Base-by-base conservation (phyloP, 257 asterid genomes). In the Lycium barbarum region DNA sequence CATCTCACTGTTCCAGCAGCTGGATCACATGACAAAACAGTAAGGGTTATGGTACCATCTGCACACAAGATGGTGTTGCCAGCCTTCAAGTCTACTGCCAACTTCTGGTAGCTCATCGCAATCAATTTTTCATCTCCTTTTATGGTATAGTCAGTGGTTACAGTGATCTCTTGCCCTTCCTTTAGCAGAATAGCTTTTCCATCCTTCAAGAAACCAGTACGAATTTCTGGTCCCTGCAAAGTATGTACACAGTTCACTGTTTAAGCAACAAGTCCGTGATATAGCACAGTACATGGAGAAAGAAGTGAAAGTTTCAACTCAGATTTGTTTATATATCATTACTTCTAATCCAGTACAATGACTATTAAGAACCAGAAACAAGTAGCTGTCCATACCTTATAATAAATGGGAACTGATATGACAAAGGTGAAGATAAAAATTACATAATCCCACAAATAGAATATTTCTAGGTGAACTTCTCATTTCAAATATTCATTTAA, bases 211-310 rank as follows among this genome's bases (percentile, higher is more conserved):
- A 94, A 93, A 84, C 97, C 98, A 22, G 98, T 93, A 85, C 98
- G 92, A 78, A 93, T 94, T 90, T 94, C 98, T 49, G 98, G 98
- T 1, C 98, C 97, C 97, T 94, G 88, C 74, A 83, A 53, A 74
- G 79, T 81, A 87, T 61, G 74, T 38, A 58, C n/a, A 18, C 55
- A 66, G 54, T 67, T 79, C 20, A 87, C 33, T 62, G 74, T 62
- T 65, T 65, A 33, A 65, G 72, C 72, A 65, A 65, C 43, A 26
- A 65, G 72, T 65, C 3, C 0, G 5, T 26, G 72, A 33, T 12
- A 65, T 26, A 65, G 4, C 72, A 26, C 5, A 33, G 45, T 66
- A 12, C 43, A 66, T 66, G 73, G 73, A 33, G 73, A 66, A 65
- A 66, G 73, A 65, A 66, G 73, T 13, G 45, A 66, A 66, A 66